Conservation (phyloP, 31 red algal species). For the Bonnemaisonia californica region DNA sequence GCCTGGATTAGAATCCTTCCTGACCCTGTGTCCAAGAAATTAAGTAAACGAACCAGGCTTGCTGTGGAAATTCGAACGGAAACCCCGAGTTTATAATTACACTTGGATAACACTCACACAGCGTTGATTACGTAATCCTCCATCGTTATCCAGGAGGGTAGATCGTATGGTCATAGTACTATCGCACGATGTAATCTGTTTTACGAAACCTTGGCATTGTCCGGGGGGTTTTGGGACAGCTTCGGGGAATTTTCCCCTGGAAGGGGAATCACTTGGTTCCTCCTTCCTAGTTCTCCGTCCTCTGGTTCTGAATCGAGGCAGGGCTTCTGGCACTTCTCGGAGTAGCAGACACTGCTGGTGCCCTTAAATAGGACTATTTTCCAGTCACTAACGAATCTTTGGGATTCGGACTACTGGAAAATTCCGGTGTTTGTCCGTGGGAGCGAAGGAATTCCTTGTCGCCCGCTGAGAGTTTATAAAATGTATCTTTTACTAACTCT, state of each 20-base stretch:
- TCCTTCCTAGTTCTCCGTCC: too few species aligned
- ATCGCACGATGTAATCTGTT: too few species aligned
- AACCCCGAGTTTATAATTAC: slow-evolving; percentile 14
- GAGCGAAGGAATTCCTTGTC: background rate
- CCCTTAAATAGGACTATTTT: background rate
- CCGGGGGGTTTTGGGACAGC: too few species aligned
- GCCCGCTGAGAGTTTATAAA: background rate
- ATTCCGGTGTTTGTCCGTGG: background rate
- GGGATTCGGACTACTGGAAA: background rate
- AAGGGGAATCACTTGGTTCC: too few species aligned
- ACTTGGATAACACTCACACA: background rate
- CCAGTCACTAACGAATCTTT: background rate
- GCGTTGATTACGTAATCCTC: slow-evolving; percentile 2
- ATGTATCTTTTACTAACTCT: background rate
- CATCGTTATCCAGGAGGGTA: background rate
- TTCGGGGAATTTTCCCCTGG: too few species aligned
- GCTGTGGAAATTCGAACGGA: background rate
- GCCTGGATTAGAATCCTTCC: slow-evolving; percentile 7
- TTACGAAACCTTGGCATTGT: too few species aligned
- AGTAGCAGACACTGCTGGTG: background rate
- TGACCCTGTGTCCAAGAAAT: background rate
- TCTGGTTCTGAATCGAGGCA: too few species aligned
- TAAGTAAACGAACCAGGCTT: background rate
- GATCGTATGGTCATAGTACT: background rate
- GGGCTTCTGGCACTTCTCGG: too few species aligned